Conservation (phyloP, 148 eudicot species). For the Vaccinium myrtillus region DNA sequence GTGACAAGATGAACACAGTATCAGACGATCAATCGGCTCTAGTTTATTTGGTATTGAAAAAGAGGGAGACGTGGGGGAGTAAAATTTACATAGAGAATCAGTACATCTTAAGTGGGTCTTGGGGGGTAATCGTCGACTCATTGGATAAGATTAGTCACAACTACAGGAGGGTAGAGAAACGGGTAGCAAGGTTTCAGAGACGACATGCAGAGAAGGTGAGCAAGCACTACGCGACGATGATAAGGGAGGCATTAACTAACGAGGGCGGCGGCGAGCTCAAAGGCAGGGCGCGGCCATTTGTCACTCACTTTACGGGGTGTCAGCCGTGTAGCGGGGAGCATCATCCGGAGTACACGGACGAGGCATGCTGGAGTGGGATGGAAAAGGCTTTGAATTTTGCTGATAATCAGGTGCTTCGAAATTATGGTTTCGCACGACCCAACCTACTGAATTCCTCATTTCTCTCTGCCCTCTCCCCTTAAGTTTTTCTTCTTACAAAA, state of each 20-base stretch:
- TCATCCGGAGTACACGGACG: neutral
- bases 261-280: constrained; percentile 11
- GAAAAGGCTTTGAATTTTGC: constrained; percentile 18
- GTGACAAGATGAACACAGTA: constrained; percentile 41
- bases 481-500: neutral
- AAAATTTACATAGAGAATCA: constrained; percentile 47
- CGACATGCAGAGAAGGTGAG: constrained; percentile 56
- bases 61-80: constrained; percentile 45
- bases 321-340: neutral
- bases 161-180: constrained; percentile 28
- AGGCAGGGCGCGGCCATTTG: neutral
- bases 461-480: neutral
- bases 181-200: constrained; percentile 30
- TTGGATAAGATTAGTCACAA: constrained; percentile 23
- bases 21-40: constrained; percentile 77
- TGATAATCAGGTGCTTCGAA: constrained; percentile 26
- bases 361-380: neutral
- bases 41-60: constrained; percentile 48
- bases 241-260: constrained; percentile 20
- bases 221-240: constrained; percentile 23
- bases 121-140: constrained; percentile 48
- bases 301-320: neutral
- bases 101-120: constrained; percentile 51
- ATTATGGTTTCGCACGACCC: constrained; percentile 6
- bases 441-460: neutral